Conservation (phyloP, 169 alveolate species). For the Cystoisospora suis region DNA sequence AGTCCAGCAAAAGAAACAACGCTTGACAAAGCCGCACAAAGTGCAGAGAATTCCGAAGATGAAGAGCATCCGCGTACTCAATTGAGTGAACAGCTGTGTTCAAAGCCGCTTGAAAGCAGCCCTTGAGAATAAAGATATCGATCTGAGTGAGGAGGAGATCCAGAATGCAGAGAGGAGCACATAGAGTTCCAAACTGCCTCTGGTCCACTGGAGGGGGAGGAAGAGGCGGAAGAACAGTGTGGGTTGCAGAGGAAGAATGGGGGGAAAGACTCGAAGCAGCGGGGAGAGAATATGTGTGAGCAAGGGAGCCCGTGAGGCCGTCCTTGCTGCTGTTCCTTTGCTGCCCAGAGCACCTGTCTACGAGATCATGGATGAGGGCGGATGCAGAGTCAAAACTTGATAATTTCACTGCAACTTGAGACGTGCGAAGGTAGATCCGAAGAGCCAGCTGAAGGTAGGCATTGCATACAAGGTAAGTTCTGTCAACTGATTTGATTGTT, state of each 20-base stretch:
- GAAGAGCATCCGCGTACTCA: neutral
- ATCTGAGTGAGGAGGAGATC: neutral
- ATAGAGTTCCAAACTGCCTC: neutral
- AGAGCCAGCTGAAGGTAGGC: neutral
- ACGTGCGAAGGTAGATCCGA: neutral
- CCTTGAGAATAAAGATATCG: neutral
- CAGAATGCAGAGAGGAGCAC: neutral
- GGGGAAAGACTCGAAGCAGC: too few relatives aligned
- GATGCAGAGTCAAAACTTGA: neutral
- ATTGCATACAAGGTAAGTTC: too few relatives aligned
- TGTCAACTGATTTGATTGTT: too few relatives aligned
- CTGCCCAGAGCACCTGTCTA: neutral
- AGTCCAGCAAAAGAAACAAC: neutral
- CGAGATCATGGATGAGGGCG: neutral
- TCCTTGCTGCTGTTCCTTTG: too few relatives aligned
- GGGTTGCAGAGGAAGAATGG: neutral
- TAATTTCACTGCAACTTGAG: neutral
- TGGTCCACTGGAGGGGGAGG: conserved; percentile 7
- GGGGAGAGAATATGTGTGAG: too few relatives aligned
- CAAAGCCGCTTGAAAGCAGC: neutral
- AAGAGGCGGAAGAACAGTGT: neutral
- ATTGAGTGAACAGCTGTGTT: neutral
- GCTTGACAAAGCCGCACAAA: neutral
- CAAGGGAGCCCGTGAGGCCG: too few relatives aligned
- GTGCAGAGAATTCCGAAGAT: neutral